phyloP scores from a whole-genome alignment of 2,329 filamentous ascomycete genomes.

The Pseudovirgaria hyperparasitica region DNA sequence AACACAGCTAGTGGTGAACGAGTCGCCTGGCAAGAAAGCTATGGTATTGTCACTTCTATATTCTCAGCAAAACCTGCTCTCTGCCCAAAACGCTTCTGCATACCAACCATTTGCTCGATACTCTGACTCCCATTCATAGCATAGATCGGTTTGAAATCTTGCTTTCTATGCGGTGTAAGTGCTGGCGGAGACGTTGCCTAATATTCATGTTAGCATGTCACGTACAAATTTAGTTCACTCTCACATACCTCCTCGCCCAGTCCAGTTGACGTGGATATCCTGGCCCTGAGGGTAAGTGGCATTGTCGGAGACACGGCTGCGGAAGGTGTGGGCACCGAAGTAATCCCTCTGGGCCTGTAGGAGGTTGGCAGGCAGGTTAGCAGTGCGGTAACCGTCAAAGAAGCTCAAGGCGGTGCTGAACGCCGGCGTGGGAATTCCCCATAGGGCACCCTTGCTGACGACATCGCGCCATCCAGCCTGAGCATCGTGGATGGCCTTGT shows the following conservation, averaged over 20 bases:
- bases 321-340: constrained; percentile 61
- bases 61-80: no score
- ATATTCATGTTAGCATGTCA: no score
- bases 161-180: constrained; percentile 89
- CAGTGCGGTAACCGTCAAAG: constrained; percentile 97
- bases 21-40: no score
- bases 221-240: no score
- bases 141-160: no score
- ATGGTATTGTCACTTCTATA: no score
- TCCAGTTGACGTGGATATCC: constrained; percentile 99
- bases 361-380: constrained; percentile 94
- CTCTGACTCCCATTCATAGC: no score
- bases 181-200: constrained; percentile 89
- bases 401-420: constrained; percentile 96
- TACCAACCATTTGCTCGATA: no score
- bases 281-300: constrained; percentile 72
- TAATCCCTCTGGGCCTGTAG: constrained; percentile 99
- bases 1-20: no score
- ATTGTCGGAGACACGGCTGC: constrained; percentile 40
- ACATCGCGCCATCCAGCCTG: constrained; percentile 51
- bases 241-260: constrained; percentile 92
- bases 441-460: constrained; percentile 79
- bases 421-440: constrained; percentile 90
- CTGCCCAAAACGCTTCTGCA: no score
- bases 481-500: constrained; percentile 94